Evolutionary conservation across 805 yeast genomes (phyloP), one percentile per base, ranked within the genome.

Genomic region (Candida ascalaphidarum): DNA sequence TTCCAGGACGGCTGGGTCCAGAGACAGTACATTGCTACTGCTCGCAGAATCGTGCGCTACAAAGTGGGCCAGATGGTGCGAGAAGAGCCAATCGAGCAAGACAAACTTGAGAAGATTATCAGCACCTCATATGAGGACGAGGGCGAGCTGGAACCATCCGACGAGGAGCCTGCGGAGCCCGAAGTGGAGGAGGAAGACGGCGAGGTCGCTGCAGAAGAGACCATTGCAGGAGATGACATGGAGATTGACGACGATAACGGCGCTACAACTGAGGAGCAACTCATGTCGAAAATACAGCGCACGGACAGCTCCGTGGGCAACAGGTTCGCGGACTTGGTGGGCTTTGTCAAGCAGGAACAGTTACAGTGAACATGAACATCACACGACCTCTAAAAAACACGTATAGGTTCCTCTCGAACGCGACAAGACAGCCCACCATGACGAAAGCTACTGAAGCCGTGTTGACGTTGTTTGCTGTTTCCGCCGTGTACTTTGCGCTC

Each of bases 1-100:
- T 71, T 69, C 33, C 69, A 70, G 26, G 81, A 78, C 31, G 97
- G 97, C 1, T 89, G 97, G 97, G 69, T 73, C 35, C 67, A 67
- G 29, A 70, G 67, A 35, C 64, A 73, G 23, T 73, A 77, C 3
- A 62, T 85, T 44, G 67, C 70, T 16, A 74, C 76, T 17, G 56
- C 85, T 3, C 66, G 96, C 41, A 62, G 76, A 27, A 67, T 88
- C 12, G 67, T 85, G 33, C 67, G 84, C 40, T 80, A 81, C 42
- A 86, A 85, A 48, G 55, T 86, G 31, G 70, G 71, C 13, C 70
- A 77, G 35, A 52, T 81, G 26, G 72, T 70, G 52, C 69, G 52
- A 54, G 67, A 73, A 38, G 60, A 61, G 44, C 48, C 64, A 20
- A 40, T 76, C 34, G 67, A 69, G 38, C 43, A 47, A 26, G 52